Evolutionary conservation across 2,329 filamentous ascomycete genomes (phyloP).

Genomic region (Neonectria punicea): DNA sequence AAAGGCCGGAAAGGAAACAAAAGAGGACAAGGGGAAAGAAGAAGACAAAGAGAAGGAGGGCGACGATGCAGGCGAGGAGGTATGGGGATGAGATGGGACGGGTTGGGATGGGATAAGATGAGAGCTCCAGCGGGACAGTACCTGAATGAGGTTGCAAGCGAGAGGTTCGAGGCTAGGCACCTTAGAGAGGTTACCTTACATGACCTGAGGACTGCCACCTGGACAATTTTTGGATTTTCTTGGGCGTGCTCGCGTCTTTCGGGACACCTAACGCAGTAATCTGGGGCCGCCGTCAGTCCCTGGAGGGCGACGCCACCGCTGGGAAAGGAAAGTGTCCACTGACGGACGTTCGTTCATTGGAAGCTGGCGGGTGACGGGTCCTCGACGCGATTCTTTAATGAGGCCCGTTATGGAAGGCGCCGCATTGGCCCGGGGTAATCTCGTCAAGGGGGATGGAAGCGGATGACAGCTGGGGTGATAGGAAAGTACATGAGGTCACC

Average conservation of each 20-base stretch:
- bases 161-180: conserved; percentile 26
- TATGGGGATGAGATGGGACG: conserved; percentile 9
- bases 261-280: not conserved
- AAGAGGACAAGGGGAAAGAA: conserved; percentile 13
- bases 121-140: conserved; percentile 19
- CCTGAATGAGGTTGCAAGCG: conserved; percentile 9
- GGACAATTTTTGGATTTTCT: conserved; percentile 9
- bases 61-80: conserved; percentile 19
- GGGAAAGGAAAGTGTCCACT: conserved; percentile 23
- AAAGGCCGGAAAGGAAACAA: conserved; percentile 13
- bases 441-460: conserved; percentile 33
- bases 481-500: conserved; percentile 6
- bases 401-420: conserved; percentile 40
- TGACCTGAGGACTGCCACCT: not conserved
- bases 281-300: not conserved
- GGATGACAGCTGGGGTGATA: conserved; percentile 15
- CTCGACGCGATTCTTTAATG: conserved; percentile 34
- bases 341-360: not conserved
- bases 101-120: conserved; percentile 4
- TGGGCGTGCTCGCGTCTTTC: conserved; percentile 2
- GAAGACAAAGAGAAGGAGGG: conserved; percentile 17
- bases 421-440: conserved; percentile 44
- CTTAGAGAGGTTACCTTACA: conserved; percentile 1
- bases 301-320: not conserved
- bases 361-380: not conserved